Base-by-base conservation (phyloP, 2,329 filamentous ascomycete genomes). In the Erysiphe pulchra region DNA sequence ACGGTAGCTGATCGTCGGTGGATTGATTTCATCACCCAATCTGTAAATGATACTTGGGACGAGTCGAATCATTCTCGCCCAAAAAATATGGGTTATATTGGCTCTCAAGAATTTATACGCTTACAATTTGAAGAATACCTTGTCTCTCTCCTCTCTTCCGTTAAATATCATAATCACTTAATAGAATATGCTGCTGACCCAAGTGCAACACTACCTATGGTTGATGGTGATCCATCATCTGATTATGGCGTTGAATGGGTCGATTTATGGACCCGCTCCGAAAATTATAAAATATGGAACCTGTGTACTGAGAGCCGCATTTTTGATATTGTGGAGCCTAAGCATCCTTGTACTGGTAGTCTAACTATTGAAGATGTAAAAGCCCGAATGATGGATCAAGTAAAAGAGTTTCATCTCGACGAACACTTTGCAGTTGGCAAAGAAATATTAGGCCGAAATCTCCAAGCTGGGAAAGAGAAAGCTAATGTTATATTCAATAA, bases 61-160 rank as follows among this genome's bases (percentile, higher is more conserved):
- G 84, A 93, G 38, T 67, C 75, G 4, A 87, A 95, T 56, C 90
- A 90, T 0, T 74, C 75, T 50, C 71, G 82, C 42, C 90, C 90
- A n/a, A 94, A 85, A 56, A 92, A 84, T 2, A 78, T 94, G 67
- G 86, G 86, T 30, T 98, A 94, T 56, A 77, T 84, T 34, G 90
- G 90, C 30, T 94, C 85, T 50, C 90, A 98, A 62, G 90, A 95
- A 59, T 94, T 94, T 56, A 98, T 98, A 54, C 75, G 90, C 30
- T 73, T 94, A 37, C 87, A 95, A 56, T 98, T 98, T 50, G 90
- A 98, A 62, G 86, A 94, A 56, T 98, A 98, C 57, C 71, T 98
- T 6, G 70, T 95, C 20, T 83, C 85, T 0, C 70, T 98, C 50
- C 73, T 95, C 39, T 82, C 86, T 0, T 76, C 82, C 0, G 80